Evolutionary conservation across 805 yeast genomes (phyloP).

Genomic region (Clavispora santaluciae): DNA sequence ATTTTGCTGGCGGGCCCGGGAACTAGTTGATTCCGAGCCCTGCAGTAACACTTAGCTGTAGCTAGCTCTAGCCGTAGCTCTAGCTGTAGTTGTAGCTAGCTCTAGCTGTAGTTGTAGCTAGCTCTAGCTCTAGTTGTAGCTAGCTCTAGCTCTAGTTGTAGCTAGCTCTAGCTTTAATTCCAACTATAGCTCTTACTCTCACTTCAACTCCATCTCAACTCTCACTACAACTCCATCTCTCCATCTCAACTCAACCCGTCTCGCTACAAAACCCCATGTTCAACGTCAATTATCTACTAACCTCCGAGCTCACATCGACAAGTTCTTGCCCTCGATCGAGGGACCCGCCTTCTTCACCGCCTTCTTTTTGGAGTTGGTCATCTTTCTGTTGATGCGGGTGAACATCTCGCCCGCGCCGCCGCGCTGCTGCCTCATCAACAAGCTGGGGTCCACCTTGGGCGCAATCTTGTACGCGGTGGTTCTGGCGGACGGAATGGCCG

Average conservation of each 20-base stretch:
- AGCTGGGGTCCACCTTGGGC: slow-evolving; percentile 63
- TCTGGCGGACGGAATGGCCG: slow-evolving; percentile 91
- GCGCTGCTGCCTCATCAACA: slow-evolving; percentile 44
- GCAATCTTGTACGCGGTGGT: slow-evolving; percentile 88
- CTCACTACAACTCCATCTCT: no score
- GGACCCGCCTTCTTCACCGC: slow-evolving; percentile 63
- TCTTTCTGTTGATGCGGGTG: slow-evolving; percentile 65
- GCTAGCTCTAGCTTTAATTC: no score
- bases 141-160: no score
- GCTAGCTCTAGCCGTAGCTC: no score
- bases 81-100: no score
- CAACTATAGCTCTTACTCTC: no score
- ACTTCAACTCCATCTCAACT: no score
- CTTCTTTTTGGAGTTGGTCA: slow-evolving; percentile 46
- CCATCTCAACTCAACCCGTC: neutral
- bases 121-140: no score
- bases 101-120: no score
- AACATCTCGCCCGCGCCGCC: slow-evolving; percentile 69
- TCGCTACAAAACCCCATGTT: neutral
- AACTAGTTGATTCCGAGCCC: no score
- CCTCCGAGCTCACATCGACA: slow-evolving; percentile 28
- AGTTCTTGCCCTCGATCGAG: slow-evolving; percentile 69
- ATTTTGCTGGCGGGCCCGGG: no score
- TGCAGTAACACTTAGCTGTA: no score
- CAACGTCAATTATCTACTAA: neutral